These are phyloP conservation scores for Arthonia radiata DNA, from an alignment of 495 filamentous ascomycete species.

Conservation along the genomic window DNA sequence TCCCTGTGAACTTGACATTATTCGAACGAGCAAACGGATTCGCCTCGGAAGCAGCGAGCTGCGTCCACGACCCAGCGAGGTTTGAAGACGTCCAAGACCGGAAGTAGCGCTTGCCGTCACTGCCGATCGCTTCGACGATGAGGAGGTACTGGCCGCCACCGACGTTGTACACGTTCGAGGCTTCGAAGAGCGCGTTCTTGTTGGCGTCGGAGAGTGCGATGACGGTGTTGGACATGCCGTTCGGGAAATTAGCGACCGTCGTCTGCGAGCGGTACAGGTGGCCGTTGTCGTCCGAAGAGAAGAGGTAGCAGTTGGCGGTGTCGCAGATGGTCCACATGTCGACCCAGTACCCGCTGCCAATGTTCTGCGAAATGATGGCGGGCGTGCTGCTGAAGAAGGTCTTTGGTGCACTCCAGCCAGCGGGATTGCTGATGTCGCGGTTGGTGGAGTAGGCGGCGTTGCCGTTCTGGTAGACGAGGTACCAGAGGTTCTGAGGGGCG, in stretches of 20 bases:
- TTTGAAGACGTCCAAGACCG: slow-evolving; percentile 8
- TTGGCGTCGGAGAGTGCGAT: slow-evolving; percentile 8
- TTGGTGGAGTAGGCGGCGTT: slow-evolving; percentile 9
- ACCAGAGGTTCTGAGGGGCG: slow-evolving; percentile 9
- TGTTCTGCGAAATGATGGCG: slow-evolving; percentile 5
- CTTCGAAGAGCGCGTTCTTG: slow-evolving; percentile 10
- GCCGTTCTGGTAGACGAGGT: slow-evolving; percentile 9
- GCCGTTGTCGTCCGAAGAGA: slow-evolving; percentile 9
- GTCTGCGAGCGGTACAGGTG: slow-evolving; percentile 9
- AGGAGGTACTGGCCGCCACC: slow-evolving; percentile 7
- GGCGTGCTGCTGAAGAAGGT: slow-evolving; percentile 6
- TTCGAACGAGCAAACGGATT: slow-evolving; percentile 9
- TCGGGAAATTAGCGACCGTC: slow-evolving; percentile 8
- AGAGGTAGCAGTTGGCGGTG: slow-evolving; percentile 8
- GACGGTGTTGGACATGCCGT: slow-evolving; percentile 4
- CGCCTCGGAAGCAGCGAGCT: slow-evolving; percentile 6
- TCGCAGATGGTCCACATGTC: slow-evolving; percentile 11
- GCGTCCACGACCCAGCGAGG: slow-evolving; percentile 7
- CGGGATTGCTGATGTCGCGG: slow-evolving; percentile 7
- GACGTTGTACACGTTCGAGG: slow-evolving; percentile 8
- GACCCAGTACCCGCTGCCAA: slow-evolving; percentile 8
- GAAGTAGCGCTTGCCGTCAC: slow-evolving; percentile 8
- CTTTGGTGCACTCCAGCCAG: slow-evolving; percentile 7
- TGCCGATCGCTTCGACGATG: slow-evolving; percentile 9
- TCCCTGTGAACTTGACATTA: slow-evolving; percentile 7